phyloP scores from a whole-genome alignment of 2,329 filamentous ascomycete species.

The Ophiocordyceps camponoti-leonardi region DNA sequence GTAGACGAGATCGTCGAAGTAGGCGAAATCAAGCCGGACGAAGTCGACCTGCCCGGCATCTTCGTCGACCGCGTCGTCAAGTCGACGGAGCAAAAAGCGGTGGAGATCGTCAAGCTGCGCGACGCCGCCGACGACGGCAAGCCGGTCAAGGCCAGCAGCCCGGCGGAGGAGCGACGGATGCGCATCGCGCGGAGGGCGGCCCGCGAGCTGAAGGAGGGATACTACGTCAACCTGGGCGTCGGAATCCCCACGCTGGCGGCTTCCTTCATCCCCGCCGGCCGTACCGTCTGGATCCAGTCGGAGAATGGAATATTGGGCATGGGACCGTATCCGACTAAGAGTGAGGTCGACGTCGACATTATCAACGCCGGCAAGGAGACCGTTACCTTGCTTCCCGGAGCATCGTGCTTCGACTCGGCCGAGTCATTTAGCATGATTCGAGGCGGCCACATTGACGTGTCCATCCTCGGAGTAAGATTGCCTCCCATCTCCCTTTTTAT shows the following conservation, averaged over 20 bases:
- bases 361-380: constrained; percentile 94
- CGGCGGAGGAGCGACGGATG: constrained; percentile 61
- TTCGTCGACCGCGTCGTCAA: constrained; percentile 83
- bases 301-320: constrained; percentile 65
- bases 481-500: too few species aligned
- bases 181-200: constrained; percentile 71
- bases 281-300: constrained; percentile 68
- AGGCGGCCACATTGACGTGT: constrained; percentile 70
- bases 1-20: constrained; percentile 85
- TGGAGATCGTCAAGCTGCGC: constrained; percentile 70
- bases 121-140: constrained; percentile 45
- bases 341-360: constrained; percentile 66
- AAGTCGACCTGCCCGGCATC: constrained; percentile 76
- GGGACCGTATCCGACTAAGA: constrained; percentile 55
- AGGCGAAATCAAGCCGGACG: constrained; percentile 68
- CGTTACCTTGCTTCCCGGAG: constrained; percentile 66
- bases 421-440: constrained; percentile 91
- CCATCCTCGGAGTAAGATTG: constrained; percentile 46
- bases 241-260: constrained; percentile 89
- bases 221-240: constrained; percentile 86
- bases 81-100: constrained; percentile 60
- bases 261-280: constrained; percentile 59
- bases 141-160: constrained; percentile 47
- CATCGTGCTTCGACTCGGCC: constrained; percentile 67
- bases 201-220: constrained; percentile 87